phyloP scores from a whole-genome alignment of 495 filamentous ascomycete species.

The Neurospora sp. region DNA sequence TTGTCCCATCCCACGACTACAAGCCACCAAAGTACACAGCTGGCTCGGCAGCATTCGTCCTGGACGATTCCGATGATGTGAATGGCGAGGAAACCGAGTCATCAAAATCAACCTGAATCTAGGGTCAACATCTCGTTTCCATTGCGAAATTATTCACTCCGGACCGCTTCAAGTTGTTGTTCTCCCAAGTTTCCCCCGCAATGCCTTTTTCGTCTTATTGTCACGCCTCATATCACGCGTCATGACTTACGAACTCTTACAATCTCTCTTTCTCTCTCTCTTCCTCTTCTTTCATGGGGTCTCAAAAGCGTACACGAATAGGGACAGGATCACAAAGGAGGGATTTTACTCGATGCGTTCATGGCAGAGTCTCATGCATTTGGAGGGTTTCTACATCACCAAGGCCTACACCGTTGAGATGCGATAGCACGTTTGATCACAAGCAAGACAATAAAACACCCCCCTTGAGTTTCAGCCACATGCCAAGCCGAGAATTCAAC shows the following conservation, averaged over 20 bases:
- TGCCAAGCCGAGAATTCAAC: not conserved
- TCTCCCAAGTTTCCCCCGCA: not conserved
- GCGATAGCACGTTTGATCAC: not conserved
- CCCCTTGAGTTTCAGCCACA: not conserved
- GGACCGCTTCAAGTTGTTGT: not conserved
- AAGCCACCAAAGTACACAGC: constrained; percentile 33
- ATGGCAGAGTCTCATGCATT: not conserved
- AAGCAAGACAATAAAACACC: not conserved
- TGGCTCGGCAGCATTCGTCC: constrained; percentile 35
- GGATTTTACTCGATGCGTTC: not conserved
- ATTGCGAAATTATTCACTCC: not conserved
- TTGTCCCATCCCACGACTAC: constrained; percentile 29
- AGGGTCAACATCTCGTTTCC: not conserved
- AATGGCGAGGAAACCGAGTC: constrained; percentile 3
- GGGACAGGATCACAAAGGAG: not conserved
- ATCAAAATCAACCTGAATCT: not conserved
- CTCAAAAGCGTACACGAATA: not conserved
- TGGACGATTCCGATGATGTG: constrained; percentile 25
- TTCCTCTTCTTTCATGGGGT: not conserved
- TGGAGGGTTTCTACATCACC: not conserved
- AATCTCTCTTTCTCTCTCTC: not conserved
- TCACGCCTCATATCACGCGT: not conserved
- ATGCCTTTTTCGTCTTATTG: not conserved
- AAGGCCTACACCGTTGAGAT: not conserved
- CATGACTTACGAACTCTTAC: not conserved